These are phyloP conservation scores for Cerioporus squamosus DNA, from an alignment of 1,284 basidiomycete genomes.

Conservation along the genomic window DNA sequence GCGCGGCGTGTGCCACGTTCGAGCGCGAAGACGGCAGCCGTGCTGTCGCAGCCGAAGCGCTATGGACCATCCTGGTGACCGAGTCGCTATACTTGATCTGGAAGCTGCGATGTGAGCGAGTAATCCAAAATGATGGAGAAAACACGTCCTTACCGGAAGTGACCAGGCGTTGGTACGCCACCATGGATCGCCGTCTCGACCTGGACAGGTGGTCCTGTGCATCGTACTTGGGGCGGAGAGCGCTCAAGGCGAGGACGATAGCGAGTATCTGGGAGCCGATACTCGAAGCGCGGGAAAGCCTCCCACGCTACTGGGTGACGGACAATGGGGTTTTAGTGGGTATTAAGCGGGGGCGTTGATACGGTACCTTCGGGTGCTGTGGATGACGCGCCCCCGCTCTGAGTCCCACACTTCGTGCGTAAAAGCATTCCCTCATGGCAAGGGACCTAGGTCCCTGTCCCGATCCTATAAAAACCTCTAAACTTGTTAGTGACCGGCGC, in stretches of 20 bases:
- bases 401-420: too few species aligned
- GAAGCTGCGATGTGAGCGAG: slow-evolving; percentile 32
- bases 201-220: slow-evolving; percentile 7
- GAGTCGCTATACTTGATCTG: slow-evolving; percentile 38
- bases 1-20: slow-evolving; percentile 2
- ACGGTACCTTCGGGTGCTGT: background rate
- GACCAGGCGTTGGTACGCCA: slow-evolving; percentile 7
- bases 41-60: slow-evolving; percentile 2
- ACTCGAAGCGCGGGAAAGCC: background rate
- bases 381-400: background rate
- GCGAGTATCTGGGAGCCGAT: slow-evolving; percentile 8
- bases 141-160: slow-evolving; percentile 9
- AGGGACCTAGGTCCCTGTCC: too few species aligned
- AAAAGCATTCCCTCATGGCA: too few species aligned
- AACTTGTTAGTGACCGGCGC: too few species aligned
- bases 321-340: slow-evolving; percentile 30
- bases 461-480: too few species aligned
- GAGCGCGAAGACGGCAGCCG: background rate
- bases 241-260: background rate
- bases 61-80: slow-evolving; percentile 34
- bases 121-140: slow-evolving; percentile 13
- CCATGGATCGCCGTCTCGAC: slow-evolving; percentile 1
- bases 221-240: background rate
- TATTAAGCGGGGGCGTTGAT: slow-evolving; percentile 17
- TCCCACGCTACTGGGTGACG: slow-evolving; percentile 8